Conservation (phyloP, 768 basidiomycete species). For the Hypholoma sublateritium region DNA sequence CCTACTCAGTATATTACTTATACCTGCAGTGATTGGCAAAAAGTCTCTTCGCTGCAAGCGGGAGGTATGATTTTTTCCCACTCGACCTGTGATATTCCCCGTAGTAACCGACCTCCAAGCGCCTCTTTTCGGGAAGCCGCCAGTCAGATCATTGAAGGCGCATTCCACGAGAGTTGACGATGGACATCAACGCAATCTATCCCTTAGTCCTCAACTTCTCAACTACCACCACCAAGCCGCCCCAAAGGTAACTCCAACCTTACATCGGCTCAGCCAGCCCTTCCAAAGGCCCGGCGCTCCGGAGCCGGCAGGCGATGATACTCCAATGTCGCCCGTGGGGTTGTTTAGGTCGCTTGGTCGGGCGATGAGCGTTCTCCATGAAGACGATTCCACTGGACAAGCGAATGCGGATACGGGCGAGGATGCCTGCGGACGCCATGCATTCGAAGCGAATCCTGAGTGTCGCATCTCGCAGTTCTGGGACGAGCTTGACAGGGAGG, state of each 20-base stretch:
- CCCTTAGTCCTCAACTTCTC: conserved; percentile 4
- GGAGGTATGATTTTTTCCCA: conserved; percentile 21
- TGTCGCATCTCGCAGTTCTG: conserved; percentile 37
- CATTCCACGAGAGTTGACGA: not conserved
- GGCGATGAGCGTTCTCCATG: conserved; percentile 11
- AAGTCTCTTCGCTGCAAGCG: conserved; percentile 28
- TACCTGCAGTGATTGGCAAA: conserved; percentile 38
- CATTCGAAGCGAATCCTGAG: conserved; percentile 10
- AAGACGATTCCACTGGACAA: conserved; percentile 18
- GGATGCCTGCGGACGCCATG: not conserved
- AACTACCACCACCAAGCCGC: not conserved
- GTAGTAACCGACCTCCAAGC: not conserved
- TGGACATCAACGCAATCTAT: conserved; percentile 8
- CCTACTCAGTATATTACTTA: not conserved
- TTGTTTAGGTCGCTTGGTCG: conserved; percentile 8
- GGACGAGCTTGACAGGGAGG: conserved; percentile 46
- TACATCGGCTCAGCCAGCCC: not conserved
- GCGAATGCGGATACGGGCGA: not conserved
- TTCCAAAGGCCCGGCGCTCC: not conserved
- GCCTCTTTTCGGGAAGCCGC: not conserved
- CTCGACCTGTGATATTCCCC: not conserved
- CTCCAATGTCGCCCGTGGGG: conserved; percentile 1
- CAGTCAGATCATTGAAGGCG: conserved; percentile 2
- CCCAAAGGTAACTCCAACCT: not conserved
- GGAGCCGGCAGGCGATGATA: not conserved